These are phyloP conservation scores for Hyphopichia buzzinii DNA, from an alignment of 1,139 yeast species.

Conservation along the genomic window DNA sequence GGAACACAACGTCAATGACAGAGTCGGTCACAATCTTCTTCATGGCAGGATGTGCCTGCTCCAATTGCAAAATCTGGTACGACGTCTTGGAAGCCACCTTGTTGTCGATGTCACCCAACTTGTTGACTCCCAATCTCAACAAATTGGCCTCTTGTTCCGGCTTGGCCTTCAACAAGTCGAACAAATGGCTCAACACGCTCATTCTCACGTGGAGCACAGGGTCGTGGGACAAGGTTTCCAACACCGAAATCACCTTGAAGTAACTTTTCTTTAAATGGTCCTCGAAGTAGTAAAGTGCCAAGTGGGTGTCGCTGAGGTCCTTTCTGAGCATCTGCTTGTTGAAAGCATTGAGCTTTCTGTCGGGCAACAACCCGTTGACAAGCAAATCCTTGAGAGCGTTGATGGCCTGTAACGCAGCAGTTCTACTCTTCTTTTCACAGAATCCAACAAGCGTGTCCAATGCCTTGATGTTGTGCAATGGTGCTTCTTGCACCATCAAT, in stretches of 20 bases:
- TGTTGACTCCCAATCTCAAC: slow-evolving; percentile 84
- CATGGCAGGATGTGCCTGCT: slow-evolving; percentile 97
- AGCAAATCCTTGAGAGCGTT: slow-evolving; percentile 88
- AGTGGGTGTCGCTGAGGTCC: slow-evolving; percentile 46
- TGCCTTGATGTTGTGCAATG: slow-evolving; percentile 83
- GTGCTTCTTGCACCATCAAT: slow-evolving; percentile 89
- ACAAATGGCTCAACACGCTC: slow-evolving; percentile 71
- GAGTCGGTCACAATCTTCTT: slow-evolving; percentile 75
- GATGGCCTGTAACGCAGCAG: slow-evolving; percentile 88
- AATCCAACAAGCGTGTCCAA: slow-evolving; percentile 72
- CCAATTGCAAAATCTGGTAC: slow-evolving; percentile 71
- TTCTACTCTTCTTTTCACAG: slow-evolving; percentile 90
- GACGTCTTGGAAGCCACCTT: slow-evolving; percentile 91
- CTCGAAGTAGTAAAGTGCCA: slow-evolving; percentile 82
- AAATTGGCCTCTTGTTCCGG: slow-evolving; percentile 97
- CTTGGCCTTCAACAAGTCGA: slow-evolving; percentile 75
- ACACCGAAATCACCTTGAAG: slow-evolving; percentile 65
- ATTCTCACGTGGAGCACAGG: slow-evolving; percentile 89
- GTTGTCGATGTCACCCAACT: slow-evolving; percentile 88
- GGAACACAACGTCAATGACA: slow-evolving; percentile 76
- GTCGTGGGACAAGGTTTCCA: slow-evolving; percentile 81
- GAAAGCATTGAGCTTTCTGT: slow-evolving; percentile 77
- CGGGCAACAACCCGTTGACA: slow-evolving; percentile 76
- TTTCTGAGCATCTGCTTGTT: slow-evolving; percentile 68
- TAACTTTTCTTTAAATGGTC: slow-evolving; percentile 79